Conservation (phyloP, 2,329 filamentous ascomycete species). For the Epichloe gansuensis region DNA sequence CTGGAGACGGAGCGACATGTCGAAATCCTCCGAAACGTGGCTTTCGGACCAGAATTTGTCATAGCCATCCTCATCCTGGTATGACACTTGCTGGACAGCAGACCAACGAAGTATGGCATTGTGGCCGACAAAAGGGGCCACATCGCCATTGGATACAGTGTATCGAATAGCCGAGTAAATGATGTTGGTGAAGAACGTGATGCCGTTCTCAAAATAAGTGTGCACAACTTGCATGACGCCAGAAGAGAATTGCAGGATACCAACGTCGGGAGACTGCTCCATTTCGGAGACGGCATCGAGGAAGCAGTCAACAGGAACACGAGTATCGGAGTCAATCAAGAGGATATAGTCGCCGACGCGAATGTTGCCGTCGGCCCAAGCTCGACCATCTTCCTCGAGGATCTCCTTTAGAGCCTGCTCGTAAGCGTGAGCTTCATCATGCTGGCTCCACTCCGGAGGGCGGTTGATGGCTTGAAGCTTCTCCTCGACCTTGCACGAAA, state of each 20-base stretch:
- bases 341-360: conserved; percentile 71
- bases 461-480: conserved; percentile 47
- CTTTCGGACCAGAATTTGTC: conserved; percentile 75
- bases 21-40: conserved; percentile 71
- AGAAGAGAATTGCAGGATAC: conserved; percentile 65
- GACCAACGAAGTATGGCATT: conserved; percentile 66
- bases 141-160: conserved; percentile 64
- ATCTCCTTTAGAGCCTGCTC: conserved; percentile 51
- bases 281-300: conserved; percentile 71
- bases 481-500: conserved; percentile 58
- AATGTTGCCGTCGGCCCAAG: conserved; percentile 76
- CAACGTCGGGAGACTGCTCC: conserved; percentile 67
- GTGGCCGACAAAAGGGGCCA: conserved; percentile 70
- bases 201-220: conserved; percentile 59
- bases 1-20: conserved; percentile 68
- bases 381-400: conserved; percentile 53
- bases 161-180: conserved; percentile 68
- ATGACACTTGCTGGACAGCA: conserved; percentile 61
- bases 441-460: conserved; percentile 49
- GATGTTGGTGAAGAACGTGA: conserved; percentile 60
- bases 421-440: conserved; percentile 55
- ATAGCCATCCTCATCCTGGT: conserved; percentile 55
- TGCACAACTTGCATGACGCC: conserved; percentile 69
- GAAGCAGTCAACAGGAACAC: conserved; percentile 64
- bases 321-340: conserved; percentile 67